These are phyloP conservation scores for Tolypocladium tropicale DNA, from an alignment of 2,329 filamentous ascomycete genomes.

Conservation along the genomic window DNA sequence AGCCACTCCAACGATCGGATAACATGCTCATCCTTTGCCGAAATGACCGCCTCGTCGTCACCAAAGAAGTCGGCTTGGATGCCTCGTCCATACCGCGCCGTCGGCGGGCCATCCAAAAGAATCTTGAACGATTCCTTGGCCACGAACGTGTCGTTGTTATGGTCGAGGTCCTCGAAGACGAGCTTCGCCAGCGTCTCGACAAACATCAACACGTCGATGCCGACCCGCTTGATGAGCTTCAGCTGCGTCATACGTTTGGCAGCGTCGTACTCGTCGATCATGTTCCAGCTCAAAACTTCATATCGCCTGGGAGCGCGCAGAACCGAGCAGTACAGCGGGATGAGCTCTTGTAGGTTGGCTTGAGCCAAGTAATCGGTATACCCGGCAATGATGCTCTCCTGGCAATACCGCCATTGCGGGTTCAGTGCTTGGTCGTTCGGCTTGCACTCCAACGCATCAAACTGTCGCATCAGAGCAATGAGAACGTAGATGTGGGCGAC, in stretches of 20 bases:
- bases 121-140: conserved; percentile 39
- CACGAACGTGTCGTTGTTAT: conserved; percentile 18
- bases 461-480: conserved; percentile 54
- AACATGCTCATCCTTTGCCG: conserved; percentile 56
- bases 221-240: conserved; percentile 62
- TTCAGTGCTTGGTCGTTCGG: conserved; percentile 5
- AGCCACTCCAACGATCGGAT: conserved; percentile 83
- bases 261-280: conserved; percentile 60
- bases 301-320: conserved; percentile 56
- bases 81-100: conserved; percentile 41
- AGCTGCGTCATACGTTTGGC: conserved; percentile 59
- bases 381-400: conserved; percentile 67
- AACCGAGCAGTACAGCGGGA: conserved; percentile 81
- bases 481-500: conserved; percentile 57
- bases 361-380: conserved; percentile 75
- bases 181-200: conserved; percentile 56
- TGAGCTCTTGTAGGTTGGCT: conserved; percentile 62
- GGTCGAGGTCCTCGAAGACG: conserved; percentile 37
- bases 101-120: conserved; percentile 27
- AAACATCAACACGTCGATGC: conserved; percentile 63
- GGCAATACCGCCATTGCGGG: conserved; percentile 29
- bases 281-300: conserved; percentile 62
- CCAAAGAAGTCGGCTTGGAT: conserved; percentile 64
- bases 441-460: conserved; percentile 23
- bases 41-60: conserved; percentile 41